Evolutionary conservation across 305 asterid genomes (phyloP), one percentile per base, ranked within the genome.

Genomic region (Ajuga reptans): DNA sequence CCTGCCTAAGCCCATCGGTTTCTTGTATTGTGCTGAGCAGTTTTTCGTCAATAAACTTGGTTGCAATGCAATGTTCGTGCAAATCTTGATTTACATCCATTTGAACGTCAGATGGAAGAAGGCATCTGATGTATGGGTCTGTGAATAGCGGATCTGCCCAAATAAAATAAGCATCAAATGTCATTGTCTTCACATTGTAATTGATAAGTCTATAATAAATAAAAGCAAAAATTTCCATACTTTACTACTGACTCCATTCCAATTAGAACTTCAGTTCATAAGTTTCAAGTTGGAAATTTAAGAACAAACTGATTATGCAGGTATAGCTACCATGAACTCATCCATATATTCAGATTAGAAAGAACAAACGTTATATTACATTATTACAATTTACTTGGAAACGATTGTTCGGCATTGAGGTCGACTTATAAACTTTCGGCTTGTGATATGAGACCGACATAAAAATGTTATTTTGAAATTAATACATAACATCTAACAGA

Each of bases 111-210:
- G 77, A 69, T 50, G 86, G 83, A 70, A 87, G 63, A 79, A 92
- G 86, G 81, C 96, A 92, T 68, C 79, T 84, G 74, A 86, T 81
- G 77, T 89, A 89, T 21, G 96, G 96, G 62, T 92, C 97, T 8
- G 83, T 74, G 74, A 89, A 77, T 37, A 92, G 76, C 61, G 97
- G 95, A 77, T 89, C 96, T 89, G 84, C 82, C 54, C 55, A 67
- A 50, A 50, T 36, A 16, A 65, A 60, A 61, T 33, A 60, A 1
- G 3, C 29, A 16, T 12, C 60, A 66, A 43, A 69, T 16, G 16
- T 31, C 47, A 41, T n/a, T n/a, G 15, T 24, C 16, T 6, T 52
- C 69, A 60, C 34, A 37, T 39, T 63, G 5, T 31, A 36, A 36
- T 18, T 46, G 11, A 14, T 15, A 62, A 21, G 4, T 1, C 49